Percentiles rank a stretch among this genome's conserved stretches.
Conservation (phyloP, 441 rosid genomes). For the Aleurites moluccanus region DNA sequence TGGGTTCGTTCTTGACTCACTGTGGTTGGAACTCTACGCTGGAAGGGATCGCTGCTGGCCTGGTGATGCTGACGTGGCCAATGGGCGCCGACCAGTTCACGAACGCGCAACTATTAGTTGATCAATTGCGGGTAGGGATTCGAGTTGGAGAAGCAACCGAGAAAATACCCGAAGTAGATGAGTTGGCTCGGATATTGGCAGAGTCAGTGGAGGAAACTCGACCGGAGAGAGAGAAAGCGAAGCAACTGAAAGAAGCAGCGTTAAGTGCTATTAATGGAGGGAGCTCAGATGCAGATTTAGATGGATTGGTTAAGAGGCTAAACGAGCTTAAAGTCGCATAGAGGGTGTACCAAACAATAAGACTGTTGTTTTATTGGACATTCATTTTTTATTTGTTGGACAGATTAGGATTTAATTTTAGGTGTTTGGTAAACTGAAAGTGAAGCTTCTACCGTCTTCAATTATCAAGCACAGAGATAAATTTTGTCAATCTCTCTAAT, state of each 20-base stretch:
- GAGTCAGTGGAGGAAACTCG: conserved; percentile 24
- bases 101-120: conserved; percentile 37
- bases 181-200: conserved; percentile 32
- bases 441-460: too few species aligned
- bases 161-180: conserved; percentile 36
- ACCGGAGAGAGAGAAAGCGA: conserved; percentile 28
- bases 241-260: conserved; percentile 30
- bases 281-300: conserved; percentile 38
- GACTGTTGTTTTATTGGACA: neutral
- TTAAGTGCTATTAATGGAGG: conserved; percentile 39
- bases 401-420: too few species aligned
- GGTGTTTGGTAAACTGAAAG: too few species aligned
- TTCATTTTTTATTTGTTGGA: too few species aligned
- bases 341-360: neutral
- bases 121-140: conserved; percentile 39
- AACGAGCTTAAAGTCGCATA: conserved; percentile 12
- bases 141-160: conserved; percentile 41
- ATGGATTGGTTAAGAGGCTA: conserved; percentile 26
- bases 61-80: conserved; percentile 54
- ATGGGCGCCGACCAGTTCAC: conserved; percentile 54
- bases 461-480: too few species aligned
- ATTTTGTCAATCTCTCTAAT: too few species aligned
- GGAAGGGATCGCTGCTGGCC: conserved; percentile 45
- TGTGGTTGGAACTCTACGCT: conserved; percentile 66
- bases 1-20: conserved; percentile 57